Conservation (phyloP, 1,284 basidiomycete genomes). For the Tremellales sp. region DNA sequence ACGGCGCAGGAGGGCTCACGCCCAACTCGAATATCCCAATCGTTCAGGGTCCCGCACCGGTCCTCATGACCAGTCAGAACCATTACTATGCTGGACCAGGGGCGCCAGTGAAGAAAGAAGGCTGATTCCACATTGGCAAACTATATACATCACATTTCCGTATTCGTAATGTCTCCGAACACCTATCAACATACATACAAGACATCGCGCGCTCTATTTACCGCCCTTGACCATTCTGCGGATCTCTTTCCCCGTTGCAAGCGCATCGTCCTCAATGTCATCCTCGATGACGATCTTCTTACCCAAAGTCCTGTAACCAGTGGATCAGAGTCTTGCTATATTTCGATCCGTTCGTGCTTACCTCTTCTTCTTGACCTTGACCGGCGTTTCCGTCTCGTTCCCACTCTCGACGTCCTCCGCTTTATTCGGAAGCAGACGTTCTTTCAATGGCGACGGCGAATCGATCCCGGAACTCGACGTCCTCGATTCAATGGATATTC, state of each 20-base stretch:
- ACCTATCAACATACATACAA: too few species aligned
- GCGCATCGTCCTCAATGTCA: conserved; percentile 43
- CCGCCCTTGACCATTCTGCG: conserved; percentile 34
- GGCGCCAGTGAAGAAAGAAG: conserved; percentile 19
- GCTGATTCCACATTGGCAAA: too few species aligned
- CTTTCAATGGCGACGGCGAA: conserved; percentile 21
- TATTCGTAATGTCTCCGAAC: too few species aligned
- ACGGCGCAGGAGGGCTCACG: conserved; percentile 8
- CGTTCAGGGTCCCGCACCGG: conserved; percentile 25
- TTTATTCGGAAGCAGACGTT: conserved; percentile 19
- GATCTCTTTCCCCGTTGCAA: conserved; percentile 28
- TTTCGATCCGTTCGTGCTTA: conserved; percentile 20
- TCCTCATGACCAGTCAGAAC: conserved; percentile 37
- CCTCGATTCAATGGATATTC: neutral
- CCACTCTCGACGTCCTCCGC: conserved; percentile 27
- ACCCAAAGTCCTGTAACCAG: conserved; percentile 47
- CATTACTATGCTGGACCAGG: conserved; percentile 30
- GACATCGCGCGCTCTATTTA: too few species aligned
- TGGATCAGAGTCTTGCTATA: neutral
- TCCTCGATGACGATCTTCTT: conserved; percentile 53
- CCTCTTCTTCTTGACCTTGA: conserved; percentile 55
- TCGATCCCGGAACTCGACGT: neutral
- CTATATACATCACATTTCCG: too few species aligned
- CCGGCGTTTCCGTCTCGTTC: conserved; percentile 32
- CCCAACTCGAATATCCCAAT: conserved; percentile 28